Conservation (phyloP, 352 stramenopile species). For the Phytophthora lateralis region DNA sequence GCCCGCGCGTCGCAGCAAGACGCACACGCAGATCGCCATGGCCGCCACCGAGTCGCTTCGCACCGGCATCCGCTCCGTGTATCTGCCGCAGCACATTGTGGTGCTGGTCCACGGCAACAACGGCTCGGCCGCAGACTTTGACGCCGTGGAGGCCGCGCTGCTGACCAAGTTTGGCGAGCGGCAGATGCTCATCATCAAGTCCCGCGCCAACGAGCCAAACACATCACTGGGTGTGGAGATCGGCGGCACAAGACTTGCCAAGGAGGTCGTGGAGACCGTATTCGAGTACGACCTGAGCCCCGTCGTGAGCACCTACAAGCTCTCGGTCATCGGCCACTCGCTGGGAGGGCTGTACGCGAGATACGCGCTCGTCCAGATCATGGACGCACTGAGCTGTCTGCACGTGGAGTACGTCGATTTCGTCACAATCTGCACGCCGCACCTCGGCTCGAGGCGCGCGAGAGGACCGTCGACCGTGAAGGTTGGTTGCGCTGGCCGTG, state of each 20-base stretch:
- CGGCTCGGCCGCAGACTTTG: conserved; percentile 73
- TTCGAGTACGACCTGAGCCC: conserved; percentile 68
- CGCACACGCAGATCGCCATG: conserved; percentile 19
- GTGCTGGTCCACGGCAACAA: conserved; percentile 89
- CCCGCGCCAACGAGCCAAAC: conserved; percentile 56
- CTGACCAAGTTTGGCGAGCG: conserved; percentile 45
- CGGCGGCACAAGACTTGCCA: conserved; percentile 63
- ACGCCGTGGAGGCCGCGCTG: conserved; percentile 54
- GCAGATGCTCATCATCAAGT: conserved; percentile 76
- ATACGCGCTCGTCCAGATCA: conserved; percentile 67
- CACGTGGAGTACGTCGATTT: conserved; percentile 78
- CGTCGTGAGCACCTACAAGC: conserved; percentile 54
- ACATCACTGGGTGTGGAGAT: conserved; percentile 73
- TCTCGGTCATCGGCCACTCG: conserved; percentile 77
- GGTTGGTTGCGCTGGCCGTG: conserved; percentile 34
- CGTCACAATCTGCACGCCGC: conserved; percentile 79
- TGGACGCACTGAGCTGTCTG: conserved; percentile 57
- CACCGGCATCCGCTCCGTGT: conserved; percentile 21
- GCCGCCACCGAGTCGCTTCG: conserved; percentile 15
- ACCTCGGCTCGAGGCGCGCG: conserved; percentile 74
- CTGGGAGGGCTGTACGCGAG: conserved; percentile 78
- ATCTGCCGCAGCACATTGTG: conserved; percentile 70
- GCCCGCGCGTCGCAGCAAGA: conserved; percentile 5
- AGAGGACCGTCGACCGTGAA: conserved; percentile 68
- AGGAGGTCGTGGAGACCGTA: conserved; percentile 64